phyloP scores from a whole-genome alignment of 1,284 basidiomycete species.

The Clitocybe nebularis region DNA sequence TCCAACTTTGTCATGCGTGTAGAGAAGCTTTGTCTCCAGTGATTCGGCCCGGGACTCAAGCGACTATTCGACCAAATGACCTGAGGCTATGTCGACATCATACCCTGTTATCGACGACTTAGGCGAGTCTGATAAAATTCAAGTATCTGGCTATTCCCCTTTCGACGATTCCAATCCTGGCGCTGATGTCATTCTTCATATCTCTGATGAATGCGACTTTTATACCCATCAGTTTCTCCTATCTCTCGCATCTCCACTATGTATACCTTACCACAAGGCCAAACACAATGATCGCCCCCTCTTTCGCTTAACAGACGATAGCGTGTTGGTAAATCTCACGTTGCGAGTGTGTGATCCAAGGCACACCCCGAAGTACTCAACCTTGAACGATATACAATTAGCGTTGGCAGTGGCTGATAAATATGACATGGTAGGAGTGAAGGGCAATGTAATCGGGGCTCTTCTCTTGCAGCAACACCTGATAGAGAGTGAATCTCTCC shows the following conservation, averaged over 20 bases:
- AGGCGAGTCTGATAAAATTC: too few relatives aligned
- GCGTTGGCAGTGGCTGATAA: slow-evolving; percentile 18
- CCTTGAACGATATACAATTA: slow-evolving; percentile 16
- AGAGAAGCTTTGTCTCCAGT: too few relatives aligned
- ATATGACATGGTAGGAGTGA: slow-evolving; percentile 18
- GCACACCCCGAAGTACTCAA: slow-evolving; percentile 4
- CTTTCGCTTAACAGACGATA: slow-evolving; percentile 12
- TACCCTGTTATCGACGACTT: too few relatives aligned
- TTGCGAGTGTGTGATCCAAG: slow-evolving; percentile 20
- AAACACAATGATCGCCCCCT: slow-evolving; percentile 9
- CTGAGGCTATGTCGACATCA: too few relatives aligned
- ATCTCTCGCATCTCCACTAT: slow-evolving; percentile 22
- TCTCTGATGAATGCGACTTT: slow-evolving; percentile 22
- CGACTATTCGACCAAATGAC: too few relatives aligned
- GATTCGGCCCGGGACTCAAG: too few relatives aligned
- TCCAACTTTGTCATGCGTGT: too few relatives aligned
- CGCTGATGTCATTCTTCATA: slow-evolving; percentile 26
- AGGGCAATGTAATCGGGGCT: slow-evolving; percentile 12
- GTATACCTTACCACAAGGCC: slow-evolving; percentile 22
- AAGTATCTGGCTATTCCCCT: neutral
- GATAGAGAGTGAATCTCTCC: slow-evolving; percentile 14
- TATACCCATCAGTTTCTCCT: slow-evolving; percentile 22
- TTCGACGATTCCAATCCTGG: slow-evolving; percentile 4
- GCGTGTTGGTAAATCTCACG: neutral
- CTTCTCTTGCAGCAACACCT: slow-evolving; percentile 8